Percentiles rank a stretch among this genome's conserved stretches.
Conservation (phyloP, 306 rosid genomes). For the Senna tora region DNA sequence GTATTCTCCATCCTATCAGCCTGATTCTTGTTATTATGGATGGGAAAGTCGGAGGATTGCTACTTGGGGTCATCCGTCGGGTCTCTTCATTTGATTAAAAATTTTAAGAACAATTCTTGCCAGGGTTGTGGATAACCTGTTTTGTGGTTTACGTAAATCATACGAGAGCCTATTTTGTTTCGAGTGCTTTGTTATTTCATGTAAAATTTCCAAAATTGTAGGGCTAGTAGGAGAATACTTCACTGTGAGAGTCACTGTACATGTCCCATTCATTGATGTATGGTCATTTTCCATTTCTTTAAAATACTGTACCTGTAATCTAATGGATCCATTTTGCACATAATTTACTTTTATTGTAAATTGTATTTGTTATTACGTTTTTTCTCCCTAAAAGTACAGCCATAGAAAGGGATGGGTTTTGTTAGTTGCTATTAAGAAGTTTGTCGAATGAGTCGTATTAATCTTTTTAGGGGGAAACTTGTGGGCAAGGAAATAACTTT, state of each 20-base stretch:
- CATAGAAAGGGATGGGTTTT: neutral
- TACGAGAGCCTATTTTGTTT: conserved; percentile 33
- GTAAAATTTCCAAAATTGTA: conserved; percentile 17
- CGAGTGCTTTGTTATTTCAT: conserved; percentile 36
- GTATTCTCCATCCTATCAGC: conserved; percentile 39
- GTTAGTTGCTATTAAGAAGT: too few species aligned
- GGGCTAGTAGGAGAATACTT: conserved; percentile 2
- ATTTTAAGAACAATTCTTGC: conserved; percentile 40
- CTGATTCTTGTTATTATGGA: conserved; percentile 22
- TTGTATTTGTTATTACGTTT: neutral
- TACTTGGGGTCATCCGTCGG: conserved; percentile 32
- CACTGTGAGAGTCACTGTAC: neutral
- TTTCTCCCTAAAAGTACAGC: neutral
- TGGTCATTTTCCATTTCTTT: neutral
- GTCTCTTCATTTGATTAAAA: conserved; percentile 21
- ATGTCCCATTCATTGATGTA: conserved; percentile 20
- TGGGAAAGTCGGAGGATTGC: conserved; percentile 31
- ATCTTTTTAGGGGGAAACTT: too few species aligned
- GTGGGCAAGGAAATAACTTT: too few species aligned
- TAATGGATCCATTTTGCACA: neutral
- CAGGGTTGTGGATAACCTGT: conserved; percentile 60
- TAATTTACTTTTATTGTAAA: neutral
- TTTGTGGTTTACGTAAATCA: conserved; percentile 50
- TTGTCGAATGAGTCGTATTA: too few species aligned
- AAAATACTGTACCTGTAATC: neutral